A percentile compares a stretch with the other conserved stretches of the same genome.
These are phyloP conservation scores for Lipomyces spencermartinsiae DNA, from an alignment of 805 yeast genomes.

Conservation along the genomic window DNA sequence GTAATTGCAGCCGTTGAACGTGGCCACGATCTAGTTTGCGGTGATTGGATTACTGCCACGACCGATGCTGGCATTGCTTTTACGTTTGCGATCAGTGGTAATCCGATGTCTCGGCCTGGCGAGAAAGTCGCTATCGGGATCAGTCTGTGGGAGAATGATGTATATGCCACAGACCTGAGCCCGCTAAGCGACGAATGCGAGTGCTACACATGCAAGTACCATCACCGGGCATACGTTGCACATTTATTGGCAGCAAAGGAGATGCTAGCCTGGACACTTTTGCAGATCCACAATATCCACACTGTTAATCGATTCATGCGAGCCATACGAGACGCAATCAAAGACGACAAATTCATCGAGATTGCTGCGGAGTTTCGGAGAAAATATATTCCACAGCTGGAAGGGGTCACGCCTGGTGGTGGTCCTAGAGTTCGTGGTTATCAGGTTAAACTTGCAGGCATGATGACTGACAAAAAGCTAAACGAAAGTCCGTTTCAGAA, in stretches of 20 bases:
- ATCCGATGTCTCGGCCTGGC: constrained; percentile 6
- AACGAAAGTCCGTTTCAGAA: constrained; percentile 28
- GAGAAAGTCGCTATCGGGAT: constrained; percentile 38
- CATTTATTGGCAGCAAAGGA: constrained; percentile 51
- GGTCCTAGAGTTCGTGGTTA: constrained; percentile 39
- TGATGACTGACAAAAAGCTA: constrained; percentile 24
- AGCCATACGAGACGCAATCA: constrained; percentile 45
- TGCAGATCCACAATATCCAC: constrained; percentile 50
- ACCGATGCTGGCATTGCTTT: constrained; percentile 51
- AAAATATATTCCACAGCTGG: constrained; percentile 22
- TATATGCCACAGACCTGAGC: constrained; percentile 44
- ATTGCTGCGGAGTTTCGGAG: constrained; percentile 31
- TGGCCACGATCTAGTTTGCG: constrained; percentile 49
- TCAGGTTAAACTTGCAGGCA: constrained; percentile 33
- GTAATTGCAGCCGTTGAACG: constrained; percentile 42
- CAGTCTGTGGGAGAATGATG: constrained; percentile 45
- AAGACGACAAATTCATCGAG: constrained; percentile 43
- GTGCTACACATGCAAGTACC: constrained; percentile 39
- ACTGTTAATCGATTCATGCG: constrained; percentile 44
- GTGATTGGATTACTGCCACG: constrained; percentile 43
- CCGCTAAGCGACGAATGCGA: constrained; percentile 40
- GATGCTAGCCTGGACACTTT: constrained; percentile 52
- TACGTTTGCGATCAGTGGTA: constrained; percentile 41
- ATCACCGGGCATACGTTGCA: constrained; percentile 51
- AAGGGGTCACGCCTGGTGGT: constrained; percentile 13